Conservation (phyloP, 164 flowering plant genomes). For the Annona squamosa region DNA sequence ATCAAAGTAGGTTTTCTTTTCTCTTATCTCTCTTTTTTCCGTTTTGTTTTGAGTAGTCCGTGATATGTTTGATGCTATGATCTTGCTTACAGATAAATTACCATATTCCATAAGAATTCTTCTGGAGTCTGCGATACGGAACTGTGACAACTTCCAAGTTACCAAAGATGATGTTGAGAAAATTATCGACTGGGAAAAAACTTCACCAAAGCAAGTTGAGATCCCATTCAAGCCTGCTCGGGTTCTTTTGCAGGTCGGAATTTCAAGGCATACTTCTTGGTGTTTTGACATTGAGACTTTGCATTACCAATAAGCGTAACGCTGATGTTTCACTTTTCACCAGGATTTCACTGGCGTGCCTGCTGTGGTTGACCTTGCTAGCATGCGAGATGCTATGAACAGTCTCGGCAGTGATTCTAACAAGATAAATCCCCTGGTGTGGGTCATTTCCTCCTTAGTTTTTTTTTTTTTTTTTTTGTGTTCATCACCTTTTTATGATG, state of each 20-base stretch:
- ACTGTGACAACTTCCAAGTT: slow-evolving; percentile 93
- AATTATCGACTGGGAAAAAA: slow-evolving; percentile 92
- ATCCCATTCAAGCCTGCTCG: slow-evolving; percentile 98
- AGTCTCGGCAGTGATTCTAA: slow-evolving; percentile 77
- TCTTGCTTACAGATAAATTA: slow-evolving; percentile 48
- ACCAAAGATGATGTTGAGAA: slow-evolving; percentile 83
- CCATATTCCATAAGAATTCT: slow-evolving; percentile 84
- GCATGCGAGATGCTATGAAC: slow-evolving; percentile 98
- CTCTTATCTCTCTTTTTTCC: too few species aligned
- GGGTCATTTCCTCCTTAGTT: background rate
- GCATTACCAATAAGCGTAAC: slow-evolving; percentile 15
- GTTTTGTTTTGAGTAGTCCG: too few species aligned
- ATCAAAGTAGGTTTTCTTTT: too few species aligned
- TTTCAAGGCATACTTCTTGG: background rate
- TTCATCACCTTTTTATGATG: background rate
- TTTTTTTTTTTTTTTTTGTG: background rate
- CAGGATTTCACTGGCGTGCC: slow-evolving; percentile 99
- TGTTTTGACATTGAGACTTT: slow-evolving; percentile 10
- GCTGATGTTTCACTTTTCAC: background rate
- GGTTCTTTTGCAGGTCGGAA: slow-evolving; percentile 57
- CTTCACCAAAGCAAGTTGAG: slow-evolving; percentile 85
- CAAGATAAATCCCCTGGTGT: slow-evolving; percentile 89
- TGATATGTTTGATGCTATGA: background rate
- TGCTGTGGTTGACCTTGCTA: slow-evolving; percentile 96
- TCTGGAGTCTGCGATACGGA: slow-evolving; percentile 85